Evolutionary conservation across 257 asterid genomes (phyloP).

Genomic region (Nicotiana noctiflora): DNA sequence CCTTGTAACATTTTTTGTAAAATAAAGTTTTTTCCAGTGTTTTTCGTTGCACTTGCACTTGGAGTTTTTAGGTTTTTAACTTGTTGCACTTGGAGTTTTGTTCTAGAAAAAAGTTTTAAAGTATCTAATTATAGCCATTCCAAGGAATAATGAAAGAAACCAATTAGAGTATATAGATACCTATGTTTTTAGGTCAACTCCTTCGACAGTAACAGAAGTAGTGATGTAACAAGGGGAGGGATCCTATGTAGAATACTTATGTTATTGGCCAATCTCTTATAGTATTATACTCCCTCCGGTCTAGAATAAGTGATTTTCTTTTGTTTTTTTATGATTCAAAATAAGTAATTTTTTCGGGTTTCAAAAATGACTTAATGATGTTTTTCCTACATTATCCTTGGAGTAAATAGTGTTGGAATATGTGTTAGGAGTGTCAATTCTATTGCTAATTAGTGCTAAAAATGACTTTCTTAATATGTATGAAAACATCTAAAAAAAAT

Average conservation of each 20-base stretch:
- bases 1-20: neutral
- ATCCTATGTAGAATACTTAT: neutral
- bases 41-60: neutral
- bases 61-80: neutral
- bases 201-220: slow-evolving; percentile 14
- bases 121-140: neutral
- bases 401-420: too few species aligned
- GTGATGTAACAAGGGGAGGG: neutral
- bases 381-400: too few species aligned
- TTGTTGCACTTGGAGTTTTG: neutral
- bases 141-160: neutral
- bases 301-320: too few species aligned
- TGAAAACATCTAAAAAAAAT: too few species aligned
- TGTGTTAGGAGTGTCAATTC: too few species aligned
- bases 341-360: too few species aligned
- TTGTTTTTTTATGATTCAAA: too few species aligned
- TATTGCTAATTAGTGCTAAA: too few species aligned
- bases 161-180: neutral
- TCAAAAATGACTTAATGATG: too few species aligned
- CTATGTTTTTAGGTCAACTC: slow-evolving; percentile 42
- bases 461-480: too few species aligned
- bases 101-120: neutral
- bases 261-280: too few species aligned
- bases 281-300: too few species aligned
- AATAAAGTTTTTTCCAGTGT: neutral